Conservation (phyloP, 2,329 filamentous ascomycete genomes). For the Huntiella decipiens region DNA sequence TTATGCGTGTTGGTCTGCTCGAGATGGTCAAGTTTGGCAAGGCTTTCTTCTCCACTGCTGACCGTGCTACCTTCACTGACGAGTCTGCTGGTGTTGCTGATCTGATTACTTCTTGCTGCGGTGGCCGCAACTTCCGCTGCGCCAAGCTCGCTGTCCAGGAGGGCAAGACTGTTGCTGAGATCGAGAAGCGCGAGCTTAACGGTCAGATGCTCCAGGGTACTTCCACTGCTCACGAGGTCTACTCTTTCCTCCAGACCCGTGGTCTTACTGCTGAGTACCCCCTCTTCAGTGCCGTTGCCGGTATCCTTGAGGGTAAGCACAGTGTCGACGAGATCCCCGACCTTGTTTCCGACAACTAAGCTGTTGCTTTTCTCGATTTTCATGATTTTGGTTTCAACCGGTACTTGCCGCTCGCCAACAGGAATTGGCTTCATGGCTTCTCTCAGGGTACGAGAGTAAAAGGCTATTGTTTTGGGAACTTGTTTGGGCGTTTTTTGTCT, state of each 20-base stretch:
- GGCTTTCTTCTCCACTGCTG: slow-evolving; percentile 75
- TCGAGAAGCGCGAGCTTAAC: slow-evolving; percentile 79
- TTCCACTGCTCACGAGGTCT: slow-evolving; percentile 76
- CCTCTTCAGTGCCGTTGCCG: slow-evolving; percentile 72
- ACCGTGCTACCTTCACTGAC: slow-evolving; percentile 81
- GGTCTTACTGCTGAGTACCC: slow-evolving; percentile 72
- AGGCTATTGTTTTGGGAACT: slow-evolving; percentile 8
- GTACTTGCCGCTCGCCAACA: slow-evolving; percentile 8
- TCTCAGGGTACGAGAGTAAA: slow-evolving; percentile 10
- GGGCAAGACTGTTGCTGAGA: slow-evolving; percentile 62
- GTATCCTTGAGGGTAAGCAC: slow-evolving; percentile 56
- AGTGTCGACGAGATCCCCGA: slow-evolving; percentile 65
- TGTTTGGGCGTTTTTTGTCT: slow-evolving; percentile 2
- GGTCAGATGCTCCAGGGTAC: slow-evolving; percentile 95
- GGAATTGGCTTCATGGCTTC: slow-evolving; percentile 9
- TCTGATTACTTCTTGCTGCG: slow-evolving; percentile 81
- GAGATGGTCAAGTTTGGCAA: slow-evolving; percentile 96
- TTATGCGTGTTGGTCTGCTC: slow-evolving; percentile 88
- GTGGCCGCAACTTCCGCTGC: slow-evolving; percentile 85
- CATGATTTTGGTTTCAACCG: slow-evolving; percentile 4
- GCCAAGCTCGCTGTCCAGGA: slow-evolving; percentile 73
- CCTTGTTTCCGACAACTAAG: slow-evolving; percentile 29
- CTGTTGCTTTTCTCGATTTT: slow-evolving; percentile 1
- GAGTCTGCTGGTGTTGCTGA: slow-evolving; percentile 91
- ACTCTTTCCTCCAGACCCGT: slow-evolving; percentile 65